Percentiles rank a stretch among this genome's conserved stretches.
phyloP scores from a whole-genome alignment of 495 filamentous ascomycete genomes.

The Talaromyces adpressus region DNA sequence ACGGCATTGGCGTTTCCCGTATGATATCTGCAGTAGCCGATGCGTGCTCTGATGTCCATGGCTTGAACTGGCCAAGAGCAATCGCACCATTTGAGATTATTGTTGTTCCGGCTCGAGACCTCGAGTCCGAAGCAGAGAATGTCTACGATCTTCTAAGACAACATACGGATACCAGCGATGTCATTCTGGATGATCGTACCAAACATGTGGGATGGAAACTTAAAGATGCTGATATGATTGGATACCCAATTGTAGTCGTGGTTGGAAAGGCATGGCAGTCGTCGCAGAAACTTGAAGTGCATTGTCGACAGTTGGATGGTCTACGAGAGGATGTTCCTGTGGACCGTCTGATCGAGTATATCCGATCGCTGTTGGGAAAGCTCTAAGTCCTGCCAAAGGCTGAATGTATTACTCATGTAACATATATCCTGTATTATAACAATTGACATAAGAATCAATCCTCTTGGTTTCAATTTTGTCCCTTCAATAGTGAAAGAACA shows the following conservation, averaged over 20 bases:
- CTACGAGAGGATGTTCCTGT: conserved; percentile 40
- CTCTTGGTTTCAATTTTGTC: no score
- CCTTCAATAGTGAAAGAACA: no score
- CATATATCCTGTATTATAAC: neutral
- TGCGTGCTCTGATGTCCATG: conserved; percentile 58
- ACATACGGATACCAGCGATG: conserved; percentile 32
- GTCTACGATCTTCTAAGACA: conserved; percentile 52
- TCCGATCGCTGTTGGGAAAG: conserved; percentile 28
- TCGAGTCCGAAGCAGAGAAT: conserved; percentile 41
- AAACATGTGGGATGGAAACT: conserved; percentile 74
- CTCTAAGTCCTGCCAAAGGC: neutral
- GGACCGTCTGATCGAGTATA: conserved; percentile 26
- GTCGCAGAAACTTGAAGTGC: conserved; percentile 61
- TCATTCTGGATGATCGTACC: conserved; percentile 70
- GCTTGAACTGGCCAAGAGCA: conserved; percentile 80
- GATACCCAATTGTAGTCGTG: conserved; percentile 76
- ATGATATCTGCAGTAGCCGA: conserved; percentile 84
- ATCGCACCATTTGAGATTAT: conserved; percentile 83
- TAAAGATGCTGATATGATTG: conserved; percentile 79
- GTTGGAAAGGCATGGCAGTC: conserved; percentile 69
- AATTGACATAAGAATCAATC: neutral
- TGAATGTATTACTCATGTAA: neutral
- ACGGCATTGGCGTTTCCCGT: conserved; percentile 90
- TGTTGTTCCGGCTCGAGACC: conserved; percentile 50
- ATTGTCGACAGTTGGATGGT: conserved; percentile 56